Base-by-base conservation (phyloP, 805 yeast genomes). In the Brettanomyces nanus region DNA sequence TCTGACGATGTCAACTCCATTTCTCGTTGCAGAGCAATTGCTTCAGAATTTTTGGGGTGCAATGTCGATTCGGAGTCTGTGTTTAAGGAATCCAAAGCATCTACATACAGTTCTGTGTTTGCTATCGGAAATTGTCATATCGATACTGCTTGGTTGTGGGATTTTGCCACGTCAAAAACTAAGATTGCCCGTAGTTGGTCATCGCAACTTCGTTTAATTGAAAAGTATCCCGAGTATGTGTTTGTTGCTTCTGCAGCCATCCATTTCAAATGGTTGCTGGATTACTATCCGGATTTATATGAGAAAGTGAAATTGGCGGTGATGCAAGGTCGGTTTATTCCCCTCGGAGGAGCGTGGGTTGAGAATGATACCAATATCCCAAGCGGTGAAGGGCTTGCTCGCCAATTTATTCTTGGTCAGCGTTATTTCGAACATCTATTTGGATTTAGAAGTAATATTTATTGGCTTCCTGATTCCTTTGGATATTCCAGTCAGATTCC, bases 91-190 rank as follows among this genome's bases (percentile, higher is more conserved):
- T 63, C 40, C 38, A 53, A 38, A 49, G 59, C 51, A 31, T 64
- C 48, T 42, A 48, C 52, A 22, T 59, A 54, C 41, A 60, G 73
- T 41, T 78, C 80, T 40, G 95, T 89, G 9, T 81, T 66, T 58
- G 95, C 85, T 6, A 71, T 92, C 46, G 98, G 98, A 31, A 85
- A 92, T 57, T 92, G 97, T 58, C 97, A 89, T 58, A 89, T 89
- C 49, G 98, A 90, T 54, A 90, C 97, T 14, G 97, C 97, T 13
- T 90, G 98, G 98, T 68, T 87, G 41, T 90, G 98, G 98, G 97
- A 97, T n/a, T 90, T 82, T 66, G 97, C 95, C 3, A 97, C 92
- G 57, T 86, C 97, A 1, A 80, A 84, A 49, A 74, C 97, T 37
- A 90, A 90, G 55, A 76, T 90, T 39, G 95, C 89, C 3, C 72